Evolutionary conservation across 2,329 filamentous ascomycete species (phyloP).

Genomic region (Botrytis aclada): DNA sequence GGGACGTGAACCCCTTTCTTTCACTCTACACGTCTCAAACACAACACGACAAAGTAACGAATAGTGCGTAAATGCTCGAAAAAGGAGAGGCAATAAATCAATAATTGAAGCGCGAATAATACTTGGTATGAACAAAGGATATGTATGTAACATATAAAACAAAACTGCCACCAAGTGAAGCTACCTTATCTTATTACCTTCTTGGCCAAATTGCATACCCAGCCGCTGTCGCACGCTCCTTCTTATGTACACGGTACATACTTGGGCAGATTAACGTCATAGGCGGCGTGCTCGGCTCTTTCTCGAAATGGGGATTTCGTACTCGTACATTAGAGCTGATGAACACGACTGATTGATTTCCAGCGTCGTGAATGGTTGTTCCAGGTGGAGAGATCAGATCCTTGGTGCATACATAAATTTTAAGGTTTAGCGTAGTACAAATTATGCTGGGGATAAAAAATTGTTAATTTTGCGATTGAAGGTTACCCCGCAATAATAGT

Average conservation of each 20-base stretch:
- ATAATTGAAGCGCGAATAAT: not conserved
- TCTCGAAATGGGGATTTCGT: not conserved
- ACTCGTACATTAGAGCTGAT: not conserved
- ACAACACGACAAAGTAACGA: not conserved
- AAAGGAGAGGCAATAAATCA: slow-evolving; percentile 6
- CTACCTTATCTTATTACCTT: not conserved
- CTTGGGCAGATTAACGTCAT: not conserved
- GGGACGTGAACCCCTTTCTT: not conserved
- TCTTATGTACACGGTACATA: not conserved
- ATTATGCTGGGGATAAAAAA: slow-evolving; percentile 10
- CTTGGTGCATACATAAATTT: not conserved
- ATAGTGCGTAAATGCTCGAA: not conserved
- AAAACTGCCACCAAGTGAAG: not conserved
- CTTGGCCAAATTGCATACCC: not conserved
- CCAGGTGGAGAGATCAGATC: not conserved
- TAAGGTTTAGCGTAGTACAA: not conserved
- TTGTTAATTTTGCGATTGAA: not conserved
- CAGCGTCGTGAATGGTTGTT: not conserved
- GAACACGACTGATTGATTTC: not conserved
- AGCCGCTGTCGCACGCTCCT: slow-evolving; percentile 4
- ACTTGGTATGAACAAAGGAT: not conserved
- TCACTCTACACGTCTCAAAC: not conserved
- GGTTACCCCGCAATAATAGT: not conserved
- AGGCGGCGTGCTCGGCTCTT: not conserved
- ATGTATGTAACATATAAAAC: not conserved